These are phyloP conservation scores for Verticillium albo-atrum DNA, from an alignment of 2,329 filamentous ascomycete species.

Conservation along the genomic window DNA sequence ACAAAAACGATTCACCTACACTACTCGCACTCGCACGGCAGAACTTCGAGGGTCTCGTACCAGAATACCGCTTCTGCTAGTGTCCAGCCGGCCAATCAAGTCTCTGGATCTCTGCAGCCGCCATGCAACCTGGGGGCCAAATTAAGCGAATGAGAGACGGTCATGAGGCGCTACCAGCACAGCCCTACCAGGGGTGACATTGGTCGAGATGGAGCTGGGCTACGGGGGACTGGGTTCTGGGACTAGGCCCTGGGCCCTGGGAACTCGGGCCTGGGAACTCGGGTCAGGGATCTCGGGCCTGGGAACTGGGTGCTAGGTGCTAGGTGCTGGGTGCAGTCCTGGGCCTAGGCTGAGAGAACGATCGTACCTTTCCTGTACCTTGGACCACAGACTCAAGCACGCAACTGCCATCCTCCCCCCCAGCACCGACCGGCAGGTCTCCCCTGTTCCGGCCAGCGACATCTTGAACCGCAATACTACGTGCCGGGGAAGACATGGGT, in stretches of 20 bases:
- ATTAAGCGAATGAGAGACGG: neutral
- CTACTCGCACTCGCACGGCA: neutral
- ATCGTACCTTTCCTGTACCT: neutral
- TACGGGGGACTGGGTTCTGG: neutral
- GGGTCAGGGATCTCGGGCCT: too few species aligned
- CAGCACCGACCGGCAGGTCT: neutral
- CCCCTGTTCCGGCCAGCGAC: neutral
- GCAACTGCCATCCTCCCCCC: neutral
- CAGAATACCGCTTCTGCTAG: neutral
- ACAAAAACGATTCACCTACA: too few species aligned
- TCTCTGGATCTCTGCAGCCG: neutral
- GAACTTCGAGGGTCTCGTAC: neutral
- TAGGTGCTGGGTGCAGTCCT: too few species aligned
- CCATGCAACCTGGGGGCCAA: neutral
- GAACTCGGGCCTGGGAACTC: neutral
- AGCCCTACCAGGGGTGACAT: neutral
- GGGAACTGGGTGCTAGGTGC: too few species aligned
- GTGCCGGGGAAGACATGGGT: neutral
- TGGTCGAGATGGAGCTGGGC: neutral
- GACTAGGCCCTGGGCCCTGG: neutral
- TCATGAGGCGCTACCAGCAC: neutral
- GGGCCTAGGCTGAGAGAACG: neutral
- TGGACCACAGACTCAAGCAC: neutral
- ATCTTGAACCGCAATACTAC: neutral
- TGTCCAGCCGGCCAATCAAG: neutral